These are phyloP conservation scores for Fusarium humuli DNA, from an alignment of 2,329 filamentous ascomycete species.

Conservation along the genomic window DNA sequence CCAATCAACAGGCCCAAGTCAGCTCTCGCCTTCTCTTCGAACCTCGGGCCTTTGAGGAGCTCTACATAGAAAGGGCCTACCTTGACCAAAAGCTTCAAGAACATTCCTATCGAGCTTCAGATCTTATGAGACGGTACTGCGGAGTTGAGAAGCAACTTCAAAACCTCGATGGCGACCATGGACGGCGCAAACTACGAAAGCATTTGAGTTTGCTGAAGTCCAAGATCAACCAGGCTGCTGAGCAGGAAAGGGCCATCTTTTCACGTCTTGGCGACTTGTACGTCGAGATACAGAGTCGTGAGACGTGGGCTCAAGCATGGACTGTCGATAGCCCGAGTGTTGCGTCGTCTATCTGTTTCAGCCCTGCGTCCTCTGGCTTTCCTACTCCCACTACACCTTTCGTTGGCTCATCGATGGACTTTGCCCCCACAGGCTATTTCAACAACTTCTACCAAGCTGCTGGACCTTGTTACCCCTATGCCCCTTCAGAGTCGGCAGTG, in stretches of 20 bases:
- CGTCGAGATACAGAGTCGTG: slow-evolving; percentile 60
- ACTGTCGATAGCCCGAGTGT: slow-evolving; percentile 23
- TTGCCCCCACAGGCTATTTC: slow-evolving; percentile 48
- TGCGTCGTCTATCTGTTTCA: slow-evolving; percentile 26
- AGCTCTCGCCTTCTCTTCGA: slow-evolving; percentile 46
- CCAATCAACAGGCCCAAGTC: slow-evolving; percentile 7
- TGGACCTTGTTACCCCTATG: background rate
- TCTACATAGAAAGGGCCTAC: slow-evolving; percentile 61
- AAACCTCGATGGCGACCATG: slow-evolving; percentile 38
- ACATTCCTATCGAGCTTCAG: slow-evolving; percentile 53
- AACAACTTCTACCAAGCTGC: slow-evolving; percentile 2
- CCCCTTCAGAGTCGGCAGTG: slow-evolving; percentile 1
- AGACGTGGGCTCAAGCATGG: slow-evolving; percentile 51
- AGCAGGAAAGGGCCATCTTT: slow-evolving; percentile 60
- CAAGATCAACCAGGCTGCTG: slow-evolving; percentile 58
- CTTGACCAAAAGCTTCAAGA: slow-evolving; percentile 56
- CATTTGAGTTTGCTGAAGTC: slow-evolving; percentile 56
- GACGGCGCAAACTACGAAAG: slow-evolving; percentile 54
- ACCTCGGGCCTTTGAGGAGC: slow-evolving; percentile 55
- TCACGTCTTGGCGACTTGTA: slow-evolving; percentile 62
- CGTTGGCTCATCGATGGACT: slow-evolving; percentile 48
- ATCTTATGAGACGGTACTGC: slow-evolving; percentile 56
- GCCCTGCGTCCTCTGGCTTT: slow-evolving; percentile 23
- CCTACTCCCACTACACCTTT: slow-evolving; percentile 43
- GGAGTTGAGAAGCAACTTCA: slow-evolving; percentile 51